phyloP scores from a whole-genome alignment of 257 asterid genomes.

The Przewalskia tangutica region DNA sequence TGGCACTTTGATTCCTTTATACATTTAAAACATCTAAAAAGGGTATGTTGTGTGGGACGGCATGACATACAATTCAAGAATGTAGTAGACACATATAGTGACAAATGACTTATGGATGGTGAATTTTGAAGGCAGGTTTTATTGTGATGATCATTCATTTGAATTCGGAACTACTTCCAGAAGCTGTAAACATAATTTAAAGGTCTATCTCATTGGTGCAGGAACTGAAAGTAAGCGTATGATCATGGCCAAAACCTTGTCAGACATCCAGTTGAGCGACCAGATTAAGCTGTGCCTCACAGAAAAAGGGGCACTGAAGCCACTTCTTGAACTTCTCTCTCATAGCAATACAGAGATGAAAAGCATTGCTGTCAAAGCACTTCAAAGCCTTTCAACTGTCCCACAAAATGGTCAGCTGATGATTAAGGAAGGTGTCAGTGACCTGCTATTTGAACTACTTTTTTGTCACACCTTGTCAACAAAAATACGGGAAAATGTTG shows the following conservation, averaged over 20 bases:
- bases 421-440: constrained; percentile 34
- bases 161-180: not conserved
- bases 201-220: not conserved
- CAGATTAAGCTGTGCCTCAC: constrained; percentile 27
- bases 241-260: constrained; percentile 30
- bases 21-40: not conserved
- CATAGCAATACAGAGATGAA: constrained; percentile 19
- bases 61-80: not conserved
- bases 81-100: not conserved
- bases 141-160: not conserved
- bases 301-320: constrained; percentile 26
- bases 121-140: not conserved
- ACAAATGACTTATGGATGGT: not conserved
- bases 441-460: constrained; percentile 29
- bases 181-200: not conserved
- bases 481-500: constrained; percentile 23
- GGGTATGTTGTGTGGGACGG: not conserved
- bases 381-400: constrained; percentile 26
- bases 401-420: constrained; percentile 29
- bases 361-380: constrained; percentile 26
- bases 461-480: constrained; percentile 23
- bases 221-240: constrained; percentile 20
- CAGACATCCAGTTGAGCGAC: constrained; percentile 35
- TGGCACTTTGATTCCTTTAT: not conserved
- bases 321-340: constrained; percentile 35